Conservation (phyloP, 768 basidiomycete genomes). For the Lactarius pseudohatsudake region DNA sequence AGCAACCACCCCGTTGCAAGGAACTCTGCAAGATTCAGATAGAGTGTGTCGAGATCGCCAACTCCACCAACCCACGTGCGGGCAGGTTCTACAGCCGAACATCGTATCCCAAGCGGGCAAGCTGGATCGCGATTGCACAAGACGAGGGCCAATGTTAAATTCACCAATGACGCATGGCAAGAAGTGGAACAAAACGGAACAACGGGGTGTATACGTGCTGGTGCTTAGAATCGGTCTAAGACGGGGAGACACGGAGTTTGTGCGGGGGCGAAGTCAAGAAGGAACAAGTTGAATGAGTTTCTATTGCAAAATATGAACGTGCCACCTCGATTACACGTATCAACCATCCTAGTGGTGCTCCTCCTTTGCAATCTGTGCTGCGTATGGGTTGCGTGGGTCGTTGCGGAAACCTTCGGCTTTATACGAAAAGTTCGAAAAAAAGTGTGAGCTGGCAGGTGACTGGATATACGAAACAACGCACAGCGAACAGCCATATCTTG, state of each 20-base stretch:
- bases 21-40: not conserved
- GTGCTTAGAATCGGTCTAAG: not conserved
- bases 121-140: not conserved
- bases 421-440: not conserved
- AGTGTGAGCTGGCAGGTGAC: not conserved
- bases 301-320: conserved; percentile 11
- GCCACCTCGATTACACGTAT: conserved; percentile 11
- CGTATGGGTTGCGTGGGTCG: conserved; percentile 83
- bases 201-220: not conserved
- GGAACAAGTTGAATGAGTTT: conserved; percentile 3
- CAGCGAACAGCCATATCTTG: conserved; percentile 72
- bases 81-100: not conserved
- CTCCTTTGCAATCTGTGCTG: conserved; percentile 70
- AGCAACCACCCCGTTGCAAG: not conserved
- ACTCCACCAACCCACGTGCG: not conserved
- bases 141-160: conserved; percentile 1
- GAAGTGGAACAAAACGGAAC: not conserved
- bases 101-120: not conserved
- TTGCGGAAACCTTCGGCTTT: conserved; percentile 66
- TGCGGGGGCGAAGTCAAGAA: not conserved
- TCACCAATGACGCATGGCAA: not conserved
- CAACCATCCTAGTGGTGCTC: conserved; percentile 37
- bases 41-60: conserved; percentile 8
- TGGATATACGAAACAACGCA: conserved; percentile 42
- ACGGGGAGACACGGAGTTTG: not conserved